A percentile compares a stretch with the other conserved stretches of the same genome.
Conservation (phyloP, 805 yeast genomes). For the Spathaspora hagerdaliae region DNA sequence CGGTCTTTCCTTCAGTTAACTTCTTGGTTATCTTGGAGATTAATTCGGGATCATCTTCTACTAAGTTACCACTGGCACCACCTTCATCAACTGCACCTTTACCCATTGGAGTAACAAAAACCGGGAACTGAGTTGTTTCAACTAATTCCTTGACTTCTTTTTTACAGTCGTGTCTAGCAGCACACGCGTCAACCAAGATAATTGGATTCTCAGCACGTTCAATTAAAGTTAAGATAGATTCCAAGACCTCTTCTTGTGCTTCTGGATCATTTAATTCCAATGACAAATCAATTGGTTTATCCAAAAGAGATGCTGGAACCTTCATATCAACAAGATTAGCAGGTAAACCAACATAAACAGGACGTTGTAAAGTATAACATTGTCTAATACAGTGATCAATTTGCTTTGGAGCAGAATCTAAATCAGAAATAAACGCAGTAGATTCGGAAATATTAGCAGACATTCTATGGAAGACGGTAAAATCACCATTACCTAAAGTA, state of each 20-base stretch:
- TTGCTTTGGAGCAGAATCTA: constrained; percentile 32
- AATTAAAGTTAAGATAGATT: constrained; percentile 22
- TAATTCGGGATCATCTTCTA: constrained; percentile 21
- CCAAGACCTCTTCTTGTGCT: constrained; percentile 34
- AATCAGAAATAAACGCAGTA: constrained; percentile 33
- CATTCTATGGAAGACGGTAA: constrained; percentile 39
- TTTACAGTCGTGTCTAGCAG: constrained; percentile 35
- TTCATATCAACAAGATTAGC: constrained; percentile 35
- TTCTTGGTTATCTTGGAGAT: constrained; percentile 18
- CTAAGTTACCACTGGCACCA: constrained; percentile 25
- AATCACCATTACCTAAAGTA: constrained; percentile 40
- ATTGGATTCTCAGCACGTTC: constrained; percentile 28
- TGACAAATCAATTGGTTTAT: constrained; percentile 32
- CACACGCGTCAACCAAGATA: constrained; percentile 39
- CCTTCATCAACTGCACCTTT: constrained; percentile 36
- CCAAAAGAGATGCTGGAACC: constrained; percentile 32
- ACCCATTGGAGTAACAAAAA: constrained; percentile 39
- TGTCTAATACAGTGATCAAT: constrained; percentile 37
- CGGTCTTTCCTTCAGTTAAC: constrained; percentile 15
- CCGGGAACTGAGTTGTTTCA: constrained; percentile 38
- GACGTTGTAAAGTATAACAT: constrained; percentile 35
- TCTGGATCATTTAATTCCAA: constrained; percentile 31
- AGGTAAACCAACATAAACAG: constrained; percentile 38
- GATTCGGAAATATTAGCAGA: constrained; percentile 35
- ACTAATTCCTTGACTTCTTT: constrained; percentile 29